Evolutionary conservation across 1,284 basidiomycete species (phyloP).

Genomic region (Chalciporus sp.): DNA sequence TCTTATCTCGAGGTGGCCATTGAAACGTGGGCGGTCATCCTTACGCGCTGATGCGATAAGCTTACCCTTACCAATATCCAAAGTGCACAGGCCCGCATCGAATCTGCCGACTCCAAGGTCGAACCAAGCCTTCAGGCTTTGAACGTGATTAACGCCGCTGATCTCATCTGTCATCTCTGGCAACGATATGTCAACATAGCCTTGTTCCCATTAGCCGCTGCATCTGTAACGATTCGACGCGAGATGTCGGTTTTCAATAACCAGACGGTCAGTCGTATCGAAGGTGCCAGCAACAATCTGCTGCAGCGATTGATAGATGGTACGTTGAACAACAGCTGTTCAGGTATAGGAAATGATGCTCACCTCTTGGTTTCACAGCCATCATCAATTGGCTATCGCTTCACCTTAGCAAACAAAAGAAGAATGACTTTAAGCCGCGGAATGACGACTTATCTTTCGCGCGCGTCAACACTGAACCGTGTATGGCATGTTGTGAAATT

Average conservation of each 20-base stretch:
- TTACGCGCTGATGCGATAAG: not conserved
- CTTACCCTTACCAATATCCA: conserved; percentile 10
- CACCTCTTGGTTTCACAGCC: conserved; percentile 40
- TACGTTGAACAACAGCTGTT: conserved; percentile 38
- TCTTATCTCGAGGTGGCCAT: conserved; percentile 91
- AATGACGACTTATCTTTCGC: conserved; percentile 96
- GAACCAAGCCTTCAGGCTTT: conserved; percentile 83
- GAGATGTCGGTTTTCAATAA: conserved; percentile 96
- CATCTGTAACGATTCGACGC: conserved; percentile 84
- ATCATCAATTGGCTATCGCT: conserved; percentile 70
- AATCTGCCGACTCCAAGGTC: conserved; percentile 71
- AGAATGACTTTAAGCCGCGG: conserved; percentile 94
- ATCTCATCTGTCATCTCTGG: conserved; percentile 94
- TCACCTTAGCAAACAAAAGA: conserved; percentile 91
- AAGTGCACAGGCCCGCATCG: conserved; percentile 75
- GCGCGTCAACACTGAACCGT: conserved; percentile 94
- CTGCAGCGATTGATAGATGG: conserved; percentile 87
- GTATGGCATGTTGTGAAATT: conserved; percentile 84
- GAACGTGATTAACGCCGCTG: conserved; percentile 71
- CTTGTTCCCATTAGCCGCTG: conserved; percentile 84
- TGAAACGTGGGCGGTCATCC: conserved; percentile 69
- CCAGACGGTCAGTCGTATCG: conserved; percentile 85
- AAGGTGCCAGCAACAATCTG: conserved; percentile 83
- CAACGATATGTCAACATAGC: conserved; percentile 95
- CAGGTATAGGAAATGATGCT: not conserved